Conservation (phyloP, 805 yeast species). For the Ascoidea rubescens region DNA sequence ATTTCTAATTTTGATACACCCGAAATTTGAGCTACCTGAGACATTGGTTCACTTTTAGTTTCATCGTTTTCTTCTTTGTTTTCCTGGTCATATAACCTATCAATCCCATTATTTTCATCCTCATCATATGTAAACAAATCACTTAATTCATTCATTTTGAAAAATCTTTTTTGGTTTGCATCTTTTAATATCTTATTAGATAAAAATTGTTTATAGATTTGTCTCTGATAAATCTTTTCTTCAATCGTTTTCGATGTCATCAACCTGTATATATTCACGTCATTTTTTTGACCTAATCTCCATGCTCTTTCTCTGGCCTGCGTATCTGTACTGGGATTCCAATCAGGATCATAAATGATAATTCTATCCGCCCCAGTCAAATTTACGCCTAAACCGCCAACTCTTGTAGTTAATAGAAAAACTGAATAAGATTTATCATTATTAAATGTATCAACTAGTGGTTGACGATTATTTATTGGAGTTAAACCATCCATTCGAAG, state of each 20-base stretch:
- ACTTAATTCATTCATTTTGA: constrained; percentile 83
- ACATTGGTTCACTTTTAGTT: constrained; percentile 50
- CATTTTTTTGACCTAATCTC: constrained; percentile 90
- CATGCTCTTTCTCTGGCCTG: constrained; percentile 97
- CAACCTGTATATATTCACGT: constrained; percentile 78
- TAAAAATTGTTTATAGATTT: constrained; percentile 86
- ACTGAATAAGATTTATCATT: constrained; percentile 39
- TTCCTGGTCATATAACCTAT: constrained; percentile 23
- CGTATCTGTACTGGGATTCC: constrained; percentile 97
- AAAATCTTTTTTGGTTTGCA: constrained; percentile 87
- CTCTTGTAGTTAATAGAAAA: constrained; percentile 82
- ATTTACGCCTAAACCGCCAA: constrained; percentile 92
- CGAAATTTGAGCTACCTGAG: constrained; percentile 42
- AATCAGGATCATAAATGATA: constrained; percentile 90
- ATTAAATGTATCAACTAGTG: constrained; percentile 72
- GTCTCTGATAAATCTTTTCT: constrained; percentile 93
- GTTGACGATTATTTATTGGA: constrained; percentile 61
- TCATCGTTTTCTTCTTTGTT: constrained; percentile 17
- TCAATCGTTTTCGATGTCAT: constrained; percentile 95
- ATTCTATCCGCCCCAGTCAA: constrained; percentile 92
- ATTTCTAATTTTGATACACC: constrained; percentile 69
- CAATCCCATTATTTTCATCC: constrained; percentile 40
- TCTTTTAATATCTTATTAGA: constrained; percentile 90
- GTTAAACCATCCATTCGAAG: constrained; percentile 94
- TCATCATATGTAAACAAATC: constrained; percentile 82